Conservation (phyloP, 768 basidiomycete species). For the Pulveroboletus sp. region DNA sequence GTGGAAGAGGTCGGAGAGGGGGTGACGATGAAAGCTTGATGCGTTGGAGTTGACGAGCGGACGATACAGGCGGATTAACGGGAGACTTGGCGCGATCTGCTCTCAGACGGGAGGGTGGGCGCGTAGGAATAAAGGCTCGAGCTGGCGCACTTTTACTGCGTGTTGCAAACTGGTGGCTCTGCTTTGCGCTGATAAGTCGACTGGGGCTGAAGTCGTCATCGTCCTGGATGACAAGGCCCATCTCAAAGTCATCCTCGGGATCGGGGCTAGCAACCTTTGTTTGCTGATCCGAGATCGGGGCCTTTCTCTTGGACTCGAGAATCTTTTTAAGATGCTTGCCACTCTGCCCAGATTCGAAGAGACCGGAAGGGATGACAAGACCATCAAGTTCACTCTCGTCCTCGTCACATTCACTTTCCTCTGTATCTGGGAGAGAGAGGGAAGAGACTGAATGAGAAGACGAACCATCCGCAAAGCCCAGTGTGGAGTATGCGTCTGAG, state of each 20-base stretch:
- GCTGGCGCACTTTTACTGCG: constrained; percentile 62
- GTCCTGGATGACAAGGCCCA: constrained; percentile 77
- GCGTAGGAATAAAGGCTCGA: constrained; percentile 41
- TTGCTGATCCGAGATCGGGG: constrained; percentile 50
- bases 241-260: constrained; percentile 82
- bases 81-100: constrained; percentile 70
- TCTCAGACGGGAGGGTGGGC: constrained; percentile 63
- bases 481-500: constrained; percentile 79
- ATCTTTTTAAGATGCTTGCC: constrained; percentile 46
- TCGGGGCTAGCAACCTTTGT: constrained; percentile 54
- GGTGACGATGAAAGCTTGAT: constrained; percentile 68
- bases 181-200: constrained; percentile 51
- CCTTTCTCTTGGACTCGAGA: constrained; percentile 50
- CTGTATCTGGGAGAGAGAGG: constrained; percentile 59
- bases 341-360: constrained; percentile 70
- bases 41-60: constrained; percentile 62
- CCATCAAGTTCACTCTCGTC: constrained; percentile 78
- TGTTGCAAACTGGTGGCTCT: constrained; percentile 39
- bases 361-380: constrained; percentile 66
- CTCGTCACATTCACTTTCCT: constrained; percentile 63
- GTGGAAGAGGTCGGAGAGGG: constrained; percentile 47
- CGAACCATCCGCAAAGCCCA: constrained; percentile 69
- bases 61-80: constrained; percentile 62
- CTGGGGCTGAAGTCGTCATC: constrained; percentile 80
- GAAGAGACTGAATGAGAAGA: constrained; percentile 72